Evolutionary conservation across 2,329 filamentous ascomycete species (phyloP).

Genomic region (Aspergillus puulaauensis): DNA sequence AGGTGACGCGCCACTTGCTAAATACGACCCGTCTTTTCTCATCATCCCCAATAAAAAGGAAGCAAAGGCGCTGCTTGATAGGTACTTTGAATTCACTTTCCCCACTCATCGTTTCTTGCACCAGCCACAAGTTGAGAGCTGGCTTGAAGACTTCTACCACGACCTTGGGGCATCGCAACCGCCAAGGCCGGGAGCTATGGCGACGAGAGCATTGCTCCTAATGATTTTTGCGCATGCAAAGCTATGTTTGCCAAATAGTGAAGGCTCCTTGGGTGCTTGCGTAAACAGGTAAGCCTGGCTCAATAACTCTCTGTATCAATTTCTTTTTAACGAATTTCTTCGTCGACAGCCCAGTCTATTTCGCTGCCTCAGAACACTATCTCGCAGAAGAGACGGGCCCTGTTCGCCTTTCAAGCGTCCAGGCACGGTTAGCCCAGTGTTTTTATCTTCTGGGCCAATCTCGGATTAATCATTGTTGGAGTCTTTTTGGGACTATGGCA

Average conservation of each 20-base stretch:
- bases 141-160: constrained; percentile 19
- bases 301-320: neutral
- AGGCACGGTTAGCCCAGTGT: constrained; percentile 42
- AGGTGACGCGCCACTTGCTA: constrained; percentile 14
- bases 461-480: constrained; percentile 38
- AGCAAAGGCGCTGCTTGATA: constrained; percentile 9
- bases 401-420: constrained; percentile 36
- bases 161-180: neutral
- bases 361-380: constrained; percentile 28
- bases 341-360: constrained; percentile 19
- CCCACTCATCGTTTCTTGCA: constrained; percentile 22
- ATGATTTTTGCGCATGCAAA: constrained; percentile 55
- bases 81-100: constrained; percentile 23
- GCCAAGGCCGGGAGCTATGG: constrained; percentile 7
- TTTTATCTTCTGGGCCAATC: constrained; percentile 34
- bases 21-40: constrained; percentile 15
- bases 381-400: constrained; percentile 33
- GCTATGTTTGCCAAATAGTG: constrained; percentile 39
- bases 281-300: constrained; percentile 13
- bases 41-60: constrained; percentile 12
- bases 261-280: constrained; percentile 16
- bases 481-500: constrained; percentile 33
- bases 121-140: constrained; percentile 14
- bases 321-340: neutral
- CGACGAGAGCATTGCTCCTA: constrained; percentile 48